Conservation (phyloP, 495 filamentous ascomycete species). For the Sphaerosporella brunnea region DNA sequence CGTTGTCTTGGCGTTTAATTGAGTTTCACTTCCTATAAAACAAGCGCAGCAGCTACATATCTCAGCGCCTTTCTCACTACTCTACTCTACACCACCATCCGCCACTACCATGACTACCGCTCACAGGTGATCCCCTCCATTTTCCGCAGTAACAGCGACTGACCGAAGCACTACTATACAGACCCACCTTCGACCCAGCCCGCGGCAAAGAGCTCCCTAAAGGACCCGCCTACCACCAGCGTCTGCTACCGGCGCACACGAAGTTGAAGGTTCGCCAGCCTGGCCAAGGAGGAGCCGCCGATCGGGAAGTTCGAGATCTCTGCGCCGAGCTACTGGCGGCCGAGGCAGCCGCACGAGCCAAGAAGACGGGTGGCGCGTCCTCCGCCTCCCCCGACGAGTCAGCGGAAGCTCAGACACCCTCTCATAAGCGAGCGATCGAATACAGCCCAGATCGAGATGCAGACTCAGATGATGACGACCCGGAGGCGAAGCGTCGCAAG, state of each 20-base stretch:
- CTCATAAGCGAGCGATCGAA: slow-evolving; percentile 52
- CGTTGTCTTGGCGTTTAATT: too few species aligned
- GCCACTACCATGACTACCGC: slow-evolving; percentile 46
- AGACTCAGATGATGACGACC: slow-evolving; percentile 45
- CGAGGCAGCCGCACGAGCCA: slow-evolving; percentile 74
- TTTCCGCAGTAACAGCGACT: background rate
- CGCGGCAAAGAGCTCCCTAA: slow-evolving; percentile 87
- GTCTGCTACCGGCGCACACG: slow-evolving; percentile 81
- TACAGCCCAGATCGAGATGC: slow-evolving; percentile 25
- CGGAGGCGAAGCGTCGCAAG: slow-evolving; percentile 65
- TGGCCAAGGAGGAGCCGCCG: slow-evolving; percentile 75
- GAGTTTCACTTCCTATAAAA: too few species aligned
- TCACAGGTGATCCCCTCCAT: slow-evolving; percentile 18
- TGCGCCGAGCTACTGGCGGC: slow-evolving; percentile 77
- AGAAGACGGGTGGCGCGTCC: slow-evolving; percentile 43
- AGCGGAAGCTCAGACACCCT: slow-evolving; percentile 26
- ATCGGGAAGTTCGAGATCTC: slow-evolving; percentile 55
- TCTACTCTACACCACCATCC: background rate
- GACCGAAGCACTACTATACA: slow-evolving; percentile 30
- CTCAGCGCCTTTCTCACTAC: too few species aligned
- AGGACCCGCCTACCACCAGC: slow-evolving; percentile 90
- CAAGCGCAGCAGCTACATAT: too few species aligned
- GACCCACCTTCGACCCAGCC: slow-evolving; percentile 89
- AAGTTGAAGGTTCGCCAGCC: slow-evolving; percentile 75
- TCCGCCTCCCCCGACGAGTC: slow-evolving; percentile 27